Base-by-base conservation (phyloP, 768 basidiomycete species). In the Termitomyces eurrhizus region DNA sequence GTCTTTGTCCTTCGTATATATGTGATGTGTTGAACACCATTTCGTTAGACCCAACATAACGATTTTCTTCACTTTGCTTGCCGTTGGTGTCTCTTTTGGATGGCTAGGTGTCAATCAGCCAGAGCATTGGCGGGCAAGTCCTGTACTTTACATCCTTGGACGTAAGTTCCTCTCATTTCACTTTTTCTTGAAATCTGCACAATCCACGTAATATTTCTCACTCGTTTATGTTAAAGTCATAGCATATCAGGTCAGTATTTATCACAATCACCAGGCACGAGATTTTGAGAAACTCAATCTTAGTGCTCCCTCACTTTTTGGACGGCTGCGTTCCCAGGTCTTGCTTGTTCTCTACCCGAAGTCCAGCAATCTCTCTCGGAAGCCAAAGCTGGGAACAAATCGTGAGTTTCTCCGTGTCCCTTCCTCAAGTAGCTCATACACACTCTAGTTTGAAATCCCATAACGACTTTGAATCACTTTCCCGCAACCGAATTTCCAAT, bases 271-370 rank as follows among this genome's bases (percentile, higher is more conserved):
- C 36, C 13, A 13, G 13, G 39, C 18, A n/a, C 56, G 4, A 14
- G 18, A 21, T 35, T 26, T 56, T 6, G n/a, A 58, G 32, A 18
- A 42, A 42, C 55, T 11, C 32, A 44, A 11, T 36, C n/a, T 0
- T 59, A 88, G 83, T 83, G 87, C 58, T 76, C 87, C 35, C 70
- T 91, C 57, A 91, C 90, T 0, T 92, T 92, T 72, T 92, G 89
- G 89, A 89, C 88, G 0, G 90, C 90, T 13, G 90, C 90, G 13
- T 91, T 92, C 68, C 89, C 90, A 0, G 89, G 88, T 16, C 77
- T 92, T 16, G 86, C 87, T 26, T 79, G 83, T 9, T 82, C 91
- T 69, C 78, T 90, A 32, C 85, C 87, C 0, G 84, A 89, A 65
- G 83, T 92, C n/a, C 77, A 81, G 62, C 70, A 77, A 53, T 89